phyloP scores from a whole-genome alignment of 495 filamentous ascomycete species.

The Hyaloscypha hepaticicola region DNA sequence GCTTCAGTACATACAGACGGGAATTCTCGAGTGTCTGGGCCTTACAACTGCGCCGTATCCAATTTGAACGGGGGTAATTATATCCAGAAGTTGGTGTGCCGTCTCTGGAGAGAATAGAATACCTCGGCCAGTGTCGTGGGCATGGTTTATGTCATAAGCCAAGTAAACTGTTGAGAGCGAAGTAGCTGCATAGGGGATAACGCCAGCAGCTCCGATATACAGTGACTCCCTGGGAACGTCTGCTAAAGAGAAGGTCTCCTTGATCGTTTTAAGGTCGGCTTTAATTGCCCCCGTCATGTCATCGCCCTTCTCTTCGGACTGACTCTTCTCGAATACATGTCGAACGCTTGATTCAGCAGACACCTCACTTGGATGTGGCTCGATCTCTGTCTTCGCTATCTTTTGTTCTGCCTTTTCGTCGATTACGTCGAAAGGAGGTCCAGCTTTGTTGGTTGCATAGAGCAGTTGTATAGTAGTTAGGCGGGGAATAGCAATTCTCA shows the following conservation, averaged over 20 bases:
- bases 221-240: slow-evolving; percentile 80
- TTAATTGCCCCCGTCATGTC: slow-evolving; percentile 65
- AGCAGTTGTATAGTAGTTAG: slow-evolving; percentile 27
- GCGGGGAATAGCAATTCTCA: slow-evolving; percentile 9
- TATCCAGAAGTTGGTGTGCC: slow-evolving; percentile 69
- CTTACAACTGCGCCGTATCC: slow-evolving; percentile 89
- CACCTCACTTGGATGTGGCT: slow-evolving; percentile 56
- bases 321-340: slow-evolving; percentile 47
- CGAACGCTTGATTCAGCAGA: slow-evolving; percentile 55
- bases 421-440: slow-evolving; percentile 38
- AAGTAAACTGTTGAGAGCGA: slow-evolving; percentile 86
- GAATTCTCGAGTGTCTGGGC: slow-evolving; percentile 18
- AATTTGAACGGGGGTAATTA: slow-evolving; percentile 88
- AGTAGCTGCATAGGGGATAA: slow-evolving; percentile 86
- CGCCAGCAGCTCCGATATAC: slow-evolving; percentile 81
- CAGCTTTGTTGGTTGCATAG: slow-evolving; percentile 30
- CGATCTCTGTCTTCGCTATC: slow-evolving; percentile 48
- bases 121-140: slow-evolving; percentile 56
- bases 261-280: slow-evolving; percentile 71
- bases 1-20: slow-evolving; percentile 11
- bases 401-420: slow-evolving; percentile 54
- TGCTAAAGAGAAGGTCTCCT: slow-evolving; percentile 79
- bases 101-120: slow-evolving; percentile 59
- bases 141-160: slow-evolving; percentile 74
- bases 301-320: slow-evolving; percentile 20